phyloP scores from a whole-genome alignment of 306 rosid genomes.

The Cucumis melo region DNA sequence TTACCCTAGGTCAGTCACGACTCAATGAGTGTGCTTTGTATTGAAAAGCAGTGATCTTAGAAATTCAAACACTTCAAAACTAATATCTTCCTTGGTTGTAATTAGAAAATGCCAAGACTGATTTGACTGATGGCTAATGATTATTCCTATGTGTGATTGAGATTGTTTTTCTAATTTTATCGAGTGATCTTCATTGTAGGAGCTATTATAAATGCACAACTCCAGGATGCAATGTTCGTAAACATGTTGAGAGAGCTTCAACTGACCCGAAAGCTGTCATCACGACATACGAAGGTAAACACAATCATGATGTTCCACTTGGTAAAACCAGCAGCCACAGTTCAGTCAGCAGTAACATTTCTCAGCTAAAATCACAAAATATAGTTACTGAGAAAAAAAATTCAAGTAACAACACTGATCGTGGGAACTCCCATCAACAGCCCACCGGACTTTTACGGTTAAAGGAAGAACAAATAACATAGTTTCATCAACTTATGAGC shows the following conservation, averaged over 20 bases:
- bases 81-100: background rate
- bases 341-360: conserved; percentile 25
- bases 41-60: background rate
- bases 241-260: conserved; percentile 82
- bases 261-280: conserved; percentile 80
- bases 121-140: background rate
- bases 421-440: conserved; percentile 26
- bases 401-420: conserved; percentile 11
- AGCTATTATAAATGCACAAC: conserved; percentile 94
- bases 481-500: conserved; percentile 11
- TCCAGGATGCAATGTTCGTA: conserved; percentile 62
- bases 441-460: conserved; percentile 39
- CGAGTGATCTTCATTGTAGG: conserved; percentile 23
- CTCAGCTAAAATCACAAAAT: conserved; percentile 27
- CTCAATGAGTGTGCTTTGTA: background rate
- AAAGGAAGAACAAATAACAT: conserved; percentile 61
- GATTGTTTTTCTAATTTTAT: background rate
- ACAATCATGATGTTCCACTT: conserved; percentile 79
- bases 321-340: conserved; percentile 60
- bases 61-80: background rate
- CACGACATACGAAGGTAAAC: conserved; percentile 86
- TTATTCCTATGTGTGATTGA: background rate
- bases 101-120: background rate
- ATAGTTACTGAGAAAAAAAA: conserved; percentile 10
- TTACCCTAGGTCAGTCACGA: conserved; percentile 50